A percentile compares a stretch with the other conserved stretches of the same genome.
Evolutionary conservation across 2,329 filamentous ascomycete species (phyloP).

Genomic region (Xylariales sp.): DNA sequence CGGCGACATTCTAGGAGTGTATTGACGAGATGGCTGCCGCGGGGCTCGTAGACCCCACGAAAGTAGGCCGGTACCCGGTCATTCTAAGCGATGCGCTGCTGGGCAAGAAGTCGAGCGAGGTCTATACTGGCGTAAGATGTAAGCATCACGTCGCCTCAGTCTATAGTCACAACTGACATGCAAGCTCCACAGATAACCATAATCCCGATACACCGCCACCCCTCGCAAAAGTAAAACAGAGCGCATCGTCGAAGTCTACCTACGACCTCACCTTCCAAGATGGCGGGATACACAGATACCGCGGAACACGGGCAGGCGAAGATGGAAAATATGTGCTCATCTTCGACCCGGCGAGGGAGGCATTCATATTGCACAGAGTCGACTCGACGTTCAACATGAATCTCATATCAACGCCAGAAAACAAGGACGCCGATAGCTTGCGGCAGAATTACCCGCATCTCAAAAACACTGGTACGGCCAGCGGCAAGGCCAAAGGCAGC

Average conservation of each 20-base stretch:
- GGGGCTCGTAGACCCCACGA: slow-evolving; percentile 50
- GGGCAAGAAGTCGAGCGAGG: slow-evolving; percentile 50
- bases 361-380: slow-evolving; percentile 76
- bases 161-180: neutral
- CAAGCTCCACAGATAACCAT: slow-evolving; percentile 50
- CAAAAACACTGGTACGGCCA: slow-evolving; percentile 26
- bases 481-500: slow-evolving; percentile 12
- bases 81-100: slow-evolving; percentile 59
- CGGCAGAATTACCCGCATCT: slow-evolving; percentile 65
- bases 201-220: slow-evolving; percentile 49
- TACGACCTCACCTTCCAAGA: slow-evolving; percentile 52
- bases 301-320: slow-evolving; percentile 52
- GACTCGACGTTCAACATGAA: slow-evolving; percentile 88
- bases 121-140: slow-evolving; percentile 60
- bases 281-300: slow-evolving; percentile 54
- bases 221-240: slow-evolving; percentile 47
- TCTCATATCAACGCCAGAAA: slow-evolving; percentile 63
- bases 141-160: slow-evolving; percentile 28
- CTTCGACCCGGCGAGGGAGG: slow-evolving; percentile 69
- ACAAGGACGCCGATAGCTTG: slow-evolving; percentile 58
- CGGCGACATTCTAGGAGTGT: neutral
- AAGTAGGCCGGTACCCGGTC: slow-evolving; percentile 57
- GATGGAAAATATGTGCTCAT: slow-evolving; percentile 62
- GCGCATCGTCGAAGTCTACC: slow-evolving; percentile 42
- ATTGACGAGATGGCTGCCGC: slow-evolving; percentile 20